Conservation (phyloP, 1,284 basidiomycete species). For the Apiotrichum brassicae region DNA sequence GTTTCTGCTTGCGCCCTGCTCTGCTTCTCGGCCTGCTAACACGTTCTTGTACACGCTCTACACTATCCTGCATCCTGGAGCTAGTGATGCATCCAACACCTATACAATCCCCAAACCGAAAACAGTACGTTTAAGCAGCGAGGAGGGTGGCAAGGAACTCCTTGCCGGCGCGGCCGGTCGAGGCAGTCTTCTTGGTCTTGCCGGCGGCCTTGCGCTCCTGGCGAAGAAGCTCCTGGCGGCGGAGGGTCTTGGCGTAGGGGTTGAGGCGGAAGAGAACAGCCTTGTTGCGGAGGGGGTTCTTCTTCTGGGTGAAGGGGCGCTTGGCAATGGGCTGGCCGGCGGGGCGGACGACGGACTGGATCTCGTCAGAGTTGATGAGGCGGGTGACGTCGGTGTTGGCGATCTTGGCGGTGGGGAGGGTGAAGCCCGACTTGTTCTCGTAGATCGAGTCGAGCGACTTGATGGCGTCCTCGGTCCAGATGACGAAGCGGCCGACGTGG, state of each 20-base stretch:
- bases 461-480: conserved; percentile 98
- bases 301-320: conserved; percentile 94
- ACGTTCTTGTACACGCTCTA: no score
- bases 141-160: conserved; percentile 80
- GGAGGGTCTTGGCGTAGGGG: conserved; percentile 94
- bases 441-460: conserved; percentile 88
- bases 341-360: conserved; percentile 89
- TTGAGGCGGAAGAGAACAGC: conserved; percentile 96
- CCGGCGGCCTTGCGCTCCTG: conserved; percentile 44
- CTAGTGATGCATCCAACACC: conserved; percentile 14
- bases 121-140: conserved; percentile 59
- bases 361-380: conserved; percentile 96
- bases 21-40: no score
- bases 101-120: conserved; percentile 13
- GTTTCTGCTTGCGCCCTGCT: no score
- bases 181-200: conserved; percentile 44
- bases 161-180: conserved; percentile 60
- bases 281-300: conserved; percentile 98
- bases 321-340: conserved; percentile 52
- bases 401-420: conserved; percentile 91
- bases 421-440: conserved; percentile 91
- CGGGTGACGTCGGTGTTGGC: conserved; percentile 94
- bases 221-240: conserved; percentile 67
- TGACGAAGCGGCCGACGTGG: conserved; percentile 96
- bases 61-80: not conserved